Evolutionary conservation across 176 grass and related monocot species (phyloP).

Genomic region (Cenchrus purpureus): DNA sequence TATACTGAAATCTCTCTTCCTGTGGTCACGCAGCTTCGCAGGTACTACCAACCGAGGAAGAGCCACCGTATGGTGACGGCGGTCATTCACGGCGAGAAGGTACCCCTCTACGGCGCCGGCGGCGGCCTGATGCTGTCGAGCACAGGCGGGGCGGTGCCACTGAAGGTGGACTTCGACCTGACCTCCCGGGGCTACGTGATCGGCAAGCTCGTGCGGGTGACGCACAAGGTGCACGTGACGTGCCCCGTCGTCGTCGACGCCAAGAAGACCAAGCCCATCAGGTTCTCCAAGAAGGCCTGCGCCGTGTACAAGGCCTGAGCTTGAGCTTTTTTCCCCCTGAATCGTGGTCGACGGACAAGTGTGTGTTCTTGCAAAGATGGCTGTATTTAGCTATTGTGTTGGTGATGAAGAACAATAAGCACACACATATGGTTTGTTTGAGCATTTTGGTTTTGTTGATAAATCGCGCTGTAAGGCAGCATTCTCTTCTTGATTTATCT

Average conservation of each 20-base stretch:
- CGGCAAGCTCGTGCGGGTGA: slow-evolving; percentile 89
- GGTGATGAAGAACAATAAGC: slow-evolving; percentile 45
- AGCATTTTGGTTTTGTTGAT: slow-evolving; percentile 38
- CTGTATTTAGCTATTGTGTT: slow-evolving; percentile 50
- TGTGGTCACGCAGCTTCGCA: slow-evolving; percentile 58
- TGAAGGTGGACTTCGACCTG: slow-evolving; percentile 79
- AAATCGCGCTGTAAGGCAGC: not conserved
- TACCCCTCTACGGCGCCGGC: slow-evolving; percentile 87
- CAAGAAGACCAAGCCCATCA: slow-evolving; percentile 68
- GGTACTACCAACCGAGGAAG: slow-evolving; percentile 95
- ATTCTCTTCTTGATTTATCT: not conserved
- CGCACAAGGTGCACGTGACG: slow-evolving; percentile 68
- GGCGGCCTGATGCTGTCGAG: slow-evolving; percentile 61
- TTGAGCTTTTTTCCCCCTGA: not conserved
- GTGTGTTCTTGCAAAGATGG: not conserved
- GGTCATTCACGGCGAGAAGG: slow-evolving; percentile 71
- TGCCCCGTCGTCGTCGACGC: slow-evolving; percentile 62
- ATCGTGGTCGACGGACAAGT: not conserved
- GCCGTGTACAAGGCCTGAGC: slow-evolving; percentile 41
- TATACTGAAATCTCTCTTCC: not conserved
- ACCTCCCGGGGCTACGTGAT: slow-evolving; percentile 81
- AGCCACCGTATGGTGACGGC: slow-evolving; percentile 59
- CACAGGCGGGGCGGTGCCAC: slow-evolving; percentile 57
- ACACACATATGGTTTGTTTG: slow-evolving; percentile 17
- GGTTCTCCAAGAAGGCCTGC: slow-evolving; percentile 70